Evolutionary conservation across 208 protist genomes (phyloP), one percentile per base, ranked within the genome.

Genomic region (Acanthamoeba lugdunensis): DNA sequence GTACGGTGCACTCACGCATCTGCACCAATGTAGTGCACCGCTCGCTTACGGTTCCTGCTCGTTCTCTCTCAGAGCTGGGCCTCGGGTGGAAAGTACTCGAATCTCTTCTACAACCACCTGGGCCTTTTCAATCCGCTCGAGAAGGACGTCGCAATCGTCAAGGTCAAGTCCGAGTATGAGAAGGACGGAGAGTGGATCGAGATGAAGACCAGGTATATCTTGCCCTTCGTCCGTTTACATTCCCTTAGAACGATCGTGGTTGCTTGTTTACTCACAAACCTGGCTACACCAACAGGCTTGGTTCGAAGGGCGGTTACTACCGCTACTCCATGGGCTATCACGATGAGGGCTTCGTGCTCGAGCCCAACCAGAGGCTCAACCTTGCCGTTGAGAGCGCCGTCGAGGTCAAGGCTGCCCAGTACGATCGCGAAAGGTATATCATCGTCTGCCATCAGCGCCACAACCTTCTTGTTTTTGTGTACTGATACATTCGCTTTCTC

Each of bases 91-190:
- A 45, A 5, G 37, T 88, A 48, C 56, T 45, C 18, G 16, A 88
- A 88, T 25, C 33, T 88, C 14, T 88, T 88, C 81, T 88, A 88
- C 33, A 88, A 88, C 81, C 73, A 88, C 81, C 56, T 88, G 0
- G 48, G 4, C 7, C 6, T 88, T n/a, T 88, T 88, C 56, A 88
- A 88, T 16, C 81, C 81, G 25, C 48, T 37, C 4, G 81, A 88
- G 28, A 88, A 88, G 56, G 81, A 67, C 14, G 81, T 88, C 6
- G 81, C 81, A 8, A 88, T 88, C 56, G 81, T 88, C 11, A 88
- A 65, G 9, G 56, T 88, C n/a, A 88, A 54, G 81, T 67, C 52
- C 56, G 52, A 88, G 48, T 88, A 88, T 30, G 23, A 63, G 56
- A 88, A 88, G 25, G 81, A 63, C 18, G 81, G 81, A 8, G 52